A percentile compares a stretch with the other conserved stretches of the same genome.
Evolutionary conservation across 768 basidiomycete species (phyloP).

Genomic region (Agaricus sinodeliciosus): DNA sequence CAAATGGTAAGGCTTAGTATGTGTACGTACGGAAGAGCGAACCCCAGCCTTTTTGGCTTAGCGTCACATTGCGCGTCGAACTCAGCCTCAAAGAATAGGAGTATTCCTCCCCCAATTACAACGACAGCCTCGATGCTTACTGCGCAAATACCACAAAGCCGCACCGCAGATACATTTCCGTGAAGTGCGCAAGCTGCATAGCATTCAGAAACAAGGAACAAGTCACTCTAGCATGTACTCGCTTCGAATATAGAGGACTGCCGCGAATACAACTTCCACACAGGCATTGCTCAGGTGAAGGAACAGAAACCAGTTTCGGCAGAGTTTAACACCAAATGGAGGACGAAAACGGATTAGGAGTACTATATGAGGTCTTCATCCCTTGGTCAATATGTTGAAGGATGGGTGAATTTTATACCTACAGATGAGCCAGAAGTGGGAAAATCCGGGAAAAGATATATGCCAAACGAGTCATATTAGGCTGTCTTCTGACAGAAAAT

Average conservation of each 20-base stretch:
- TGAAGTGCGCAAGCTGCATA: not conserved
- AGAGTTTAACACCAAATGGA: not conserved
- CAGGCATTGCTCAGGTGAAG: not conserved
- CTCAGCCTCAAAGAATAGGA: not conserved
- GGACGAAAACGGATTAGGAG: not conserved
- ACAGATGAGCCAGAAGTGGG: not conserved
- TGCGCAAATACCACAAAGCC: not conserved
- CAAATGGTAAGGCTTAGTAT: not conserved
- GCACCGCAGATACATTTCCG: not conserved
- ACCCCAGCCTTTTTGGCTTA: not conserved
- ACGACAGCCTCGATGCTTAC: not conserved
- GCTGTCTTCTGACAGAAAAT: not conserved
- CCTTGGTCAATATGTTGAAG: not conserved
- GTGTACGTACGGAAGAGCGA: not conserved
- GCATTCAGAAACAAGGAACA: not conserved
- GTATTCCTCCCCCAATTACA: not conserved
- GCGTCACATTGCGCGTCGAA: not conserved
- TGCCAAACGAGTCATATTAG: not conserved
- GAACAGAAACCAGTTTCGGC: constrained; percentile 3
- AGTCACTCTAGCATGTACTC: not conserved
- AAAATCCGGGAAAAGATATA: not conserved
- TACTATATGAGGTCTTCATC: not conserved
- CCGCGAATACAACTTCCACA: not conserved
- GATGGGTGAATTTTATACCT: not conserved
- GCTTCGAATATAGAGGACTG: not conserved